phyloP scores from a whole-genome alignment of 1,284 basidiomycete genomes.

The Coniferiporia sulphurascens region DNA sequence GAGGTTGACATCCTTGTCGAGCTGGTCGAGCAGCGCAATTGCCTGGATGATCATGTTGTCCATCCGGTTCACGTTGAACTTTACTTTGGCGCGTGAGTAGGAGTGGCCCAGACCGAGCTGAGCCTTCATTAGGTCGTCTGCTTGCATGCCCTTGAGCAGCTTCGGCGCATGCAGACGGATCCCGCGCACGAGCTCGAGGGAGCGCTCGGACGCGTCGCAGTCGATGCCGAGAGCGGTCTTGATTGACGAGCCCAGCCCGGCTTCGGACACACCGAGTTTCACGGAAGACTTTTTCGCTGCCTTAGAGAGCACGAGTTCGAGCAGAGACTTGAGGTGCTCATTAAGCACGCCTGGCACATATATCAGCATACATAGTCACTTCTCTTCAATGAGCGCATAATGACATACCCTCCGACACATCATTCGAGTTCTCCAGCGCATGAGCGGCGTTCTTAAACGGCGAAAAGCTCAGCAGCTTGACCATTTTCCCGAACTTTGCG shows the following conservation, averaged over 20 bases:
- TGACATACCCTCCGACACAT: constrained; percentile 87
- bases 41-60: constrained; percentile 99
- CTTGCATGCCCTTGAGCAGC: constrained; percentile 85
- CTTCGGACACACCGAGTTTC: constrained; percentile 82
- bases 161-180: constrained; percentile 91
- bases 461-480: constrained; percentile 85
- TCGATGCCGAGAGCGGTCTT: constrained; percentile 73
- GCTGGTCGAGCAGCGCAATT: constrained; percentile 95
- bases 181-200: constrained; percentile 89
- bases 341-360: constrained; percentile 68
- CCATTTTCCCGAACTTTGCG: constrained; percentile 92
- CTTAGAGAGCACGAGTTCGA: constrained; percentile 86
- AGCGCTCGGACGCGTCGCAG: constrained; percentile 85
- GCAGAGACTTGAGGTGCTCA: constrained; percentile 80
- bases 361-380: not conserved
- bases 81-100: constrained; percentile 96
- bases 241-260: constrained; percentile 76
- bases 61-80: constrained; percentile 99
- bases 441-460: constrained; percentile 96
- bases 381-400: constrained; percentile 10
- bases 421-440: constrained; percentile 95
- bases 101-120: constrained; percentile 97
- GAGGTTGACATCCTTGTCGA: constrained; percentile 99
- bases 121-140: constrained; percentile 87
- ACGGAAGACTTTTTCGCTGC: constrained; percentile 79